Conservation (phyloP, 2,329 filamentous ascomycete genomes). For the Trichoderma sp. region DNA sequence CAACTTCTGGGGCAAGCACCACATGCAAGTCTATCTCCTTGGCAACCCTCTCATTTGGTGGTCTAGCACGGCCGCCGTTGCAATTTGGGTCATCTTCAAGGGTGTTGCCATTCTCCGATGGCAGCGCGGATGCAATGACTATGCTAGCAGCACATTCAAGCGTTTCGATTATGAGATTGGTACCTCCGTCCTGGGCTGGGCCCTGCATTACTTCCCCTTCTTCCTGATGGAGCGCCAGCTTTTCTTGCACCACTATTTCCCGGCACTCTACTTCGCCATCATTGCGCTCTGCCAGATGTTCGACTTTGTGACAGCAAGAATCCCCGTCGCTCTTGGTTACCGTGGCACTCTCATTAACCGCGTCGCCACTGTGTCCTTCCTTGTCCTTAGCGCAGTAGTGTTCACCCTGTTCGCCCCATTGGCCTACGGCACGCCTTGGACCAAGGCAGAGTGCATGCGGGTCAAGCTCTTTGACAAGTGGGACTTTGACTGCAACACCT, state of each 20-base stretch:
- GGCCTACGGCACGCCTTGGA: conserved; percentile 93
- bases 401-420: conserved; percentile 87
- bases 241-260: conserved; percentile 98
- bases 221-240: conserved; percentile 97
- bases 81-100: conserved; percentile 79
- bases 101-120: conserved; percentile 82
- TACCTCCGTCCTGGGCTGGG: conserved; percentile 87
- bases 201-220: conserved; percentile 98
- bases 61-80: conserved; percentile 75
- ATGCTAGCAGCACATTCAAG: conserved; percentile 78
- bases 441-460: conserved; percentile 77
- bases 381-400: conserved; percentile 69
- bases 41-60: conserved; percentile 97
- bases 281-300: conserved; percentile 85
- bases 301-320: conserved; percentile 76
- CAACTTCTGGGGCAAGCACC: conserved; percentile 96
- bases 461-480: conserved; percentile 85
- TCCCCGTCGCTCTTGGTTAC: conserved; percentile 64
- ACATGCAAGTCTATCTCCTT: conserved; percentile 93
- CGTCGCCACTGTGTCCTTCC: conserved; percentile 67
- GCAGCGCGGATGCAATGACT: conserved; percentile 91
- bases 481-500: conserved; percentile 99
- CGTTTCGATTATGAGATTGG: conserved; percentile 98
- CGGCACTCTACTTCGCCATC: conserved; percentile 91
- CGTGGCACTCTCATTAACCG: conserved; percentile 69